Evolutionary conservation across 495 filamentous ascomycete genomes (phyloP), one percentile per base, ranked within the genome.

Genomic region (Podospora didyma): DNA sequence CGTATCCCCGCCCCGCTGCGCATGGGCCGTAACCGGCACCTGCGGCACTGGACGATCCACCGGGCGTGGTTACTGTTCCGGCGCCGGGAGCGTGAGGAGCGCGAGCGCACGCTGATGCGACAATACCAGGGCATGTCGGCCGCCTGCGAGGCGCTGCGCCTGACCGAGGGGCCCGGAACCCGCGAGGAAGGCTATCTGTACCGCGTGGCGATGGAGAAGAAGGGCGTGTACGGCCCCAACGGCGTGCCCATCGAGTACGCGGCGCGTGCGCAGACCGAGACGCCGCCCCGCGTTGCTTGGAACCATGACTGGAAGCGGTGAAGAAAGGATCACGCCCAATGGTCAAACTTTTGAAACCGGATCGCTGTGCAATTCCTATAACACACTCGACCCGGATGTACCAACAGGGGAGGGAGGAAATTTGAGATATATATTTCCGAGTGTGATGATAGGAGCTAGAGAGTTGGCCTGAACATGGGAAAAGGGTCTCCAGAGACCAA

Each of bases 11-110:
- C 89, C 2, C 91, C 92, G 2, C 82, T 97, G 60, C 84, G 89
- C 58, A 87, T 96, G 80, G 89, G 84, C 23, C 90, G 92, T 60
- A 88, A 87, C 75, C 88, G 94, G 53, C 82, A 83, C 75, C 86
- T 97, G 61, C 89, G 94, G 22, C 94, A 99, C 78, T 99, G 95
- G 94, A 96, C 94, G 51, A 97, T 99, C 77, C 92, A 97, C 76
- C 91, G 94, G 62, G 94, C 92, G 20, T 97, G 90, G 88, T 77
- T 88, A 57, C 71, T 96, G 44, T 84, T 84, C 74, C 82, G 83
- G 62, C 77, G 82, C 52, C 75, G 86, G 62, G 78, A 83, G 70
- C 84, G 84, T 48, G 75, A 77, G 35, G 70, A 69, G 45, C 78
- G 84, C 46, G 79, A 86, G 65, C 70, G 75, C 31, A 85, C 85